Percentiles rank a stretch among this genome's conserved stretches.
phyloP scores from a whole-genome alignment of 495 filamentous ascomycete species.

The Penicillium nucicola region DNA sequence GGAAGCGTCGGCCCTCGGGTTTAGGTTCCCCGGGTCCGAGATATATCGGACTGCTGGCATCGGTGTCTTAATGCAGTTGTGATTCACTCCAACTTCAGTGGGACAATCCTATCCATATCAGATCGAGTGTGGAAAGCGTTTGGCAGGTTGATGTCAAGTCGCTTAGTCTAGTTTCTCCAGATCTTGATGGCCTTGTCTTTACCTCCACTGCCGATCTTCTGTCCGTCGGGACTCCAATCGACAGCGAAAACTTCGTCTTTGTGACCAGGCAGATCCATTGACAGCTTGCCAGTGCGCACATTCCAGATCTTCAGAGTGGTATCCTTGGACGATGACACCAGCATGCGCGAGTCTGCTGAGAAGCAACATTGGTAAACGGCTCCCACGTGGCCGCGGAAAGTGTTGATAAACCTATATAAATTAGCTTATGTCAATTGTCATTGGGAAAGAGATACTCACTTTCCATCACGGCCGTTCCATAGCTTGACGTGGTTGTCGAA shows the following conservation, averaged over 20 bases:
- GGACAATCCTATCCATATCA: background rate
- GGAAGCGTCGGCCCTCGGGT: no score
- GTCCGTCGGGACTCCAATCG: slow-evolving; percentile 86
- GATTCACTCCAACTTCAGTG: no score
- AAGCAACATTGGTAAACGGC: slow-evolving; percentile 90
- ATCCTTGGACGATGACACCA: slow-evolving; percentile 86
- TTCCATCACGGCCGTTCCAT: slow-evolving; percentile 71
- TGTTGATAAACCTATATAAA: slow-evolving; percentile 65
- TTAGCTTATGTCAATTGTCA: slow-evolving; percentile 2
- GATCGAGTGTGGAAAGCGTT: background rate
- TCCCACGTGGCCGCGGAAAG: slow-evolving; percentile 87
- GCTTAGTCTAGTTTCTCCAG: slow-evolving; percentile 64
- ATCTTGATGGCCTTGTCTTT: slow-evolving; percentile 88
- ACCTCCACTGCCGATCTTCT: slow-evolving; percentile 82
- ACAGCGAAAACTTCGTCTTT: slow-evolving; percentile 93
- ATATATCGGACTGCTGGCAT: no score
- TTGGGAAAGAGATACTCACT: slow-evolving; percentile 34
- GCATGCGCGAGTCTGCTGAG: slow-evolving; percentile 78
- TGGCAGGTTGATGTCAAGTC: slow-evolving; percentile 12
- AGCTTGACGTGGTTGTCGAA: slow-evolving; percentile 94
- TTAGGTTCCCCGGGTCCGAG: background rate
- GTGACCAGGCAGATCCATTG: slow-evolving; percentile 87
- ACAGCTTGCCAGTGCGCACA: slow-evolving; percentile 76
- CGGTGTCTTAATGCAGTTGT: no score
- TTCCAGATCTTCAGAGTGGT: slow-evolving; percentile 96